Base-by-base conservation (phyloP, 164 flowering plant genomes). In the Echeveria elegans region DNA sequence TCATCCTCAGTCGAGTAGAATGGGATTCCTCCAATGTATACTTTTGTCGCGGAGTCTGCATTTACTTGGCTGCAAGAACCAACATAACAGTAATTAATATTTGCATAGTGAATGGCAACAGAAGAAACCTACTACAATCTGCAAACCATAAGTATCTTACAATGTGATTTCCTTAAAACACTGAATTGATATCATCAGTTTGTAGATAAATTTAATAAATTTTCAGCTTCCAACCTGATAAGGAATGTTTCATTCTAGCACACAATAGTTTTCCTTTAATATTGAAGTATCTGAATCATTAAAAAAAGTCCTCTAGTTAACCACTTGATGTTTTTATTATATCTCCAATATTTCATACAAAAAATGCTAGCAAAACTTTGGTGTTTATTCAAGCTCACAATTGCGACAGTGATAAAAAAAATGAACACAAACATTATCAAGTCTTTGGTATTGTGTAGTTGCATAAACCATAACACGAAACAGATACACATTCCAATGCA, bases 21-120 rank as follows among this genome's bases (percentile, higher is more conserved):
- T 26, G 98, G 98, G 66, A 94, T 94, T 53, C 97, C 97, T 62
- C 98, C 98, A 65, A 89, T 97, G 71, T 90, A 94, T 41, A 90
- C 84, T 79, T 86, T 94, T 2, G 73, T 71, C 38, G 82, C 64
- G 63, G 63, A 66, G 60, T 77, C 77, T 12, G 31, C 75, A 69
- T 66, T 74, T 64, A 70, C 79, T 69, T 82, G 79, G 67, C 91
- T 86, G 80, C 63, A 79, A 63, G 43, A 63, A 26, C 5, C 0
- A 8, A 14, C 45, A 5, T 11, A 36, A 29, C 12, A 23, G 28
- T 9, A 2, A 0, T 5, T 21, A 23, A 52, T 9, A 52, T 52
- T 23, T 10, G 14, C 11, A 24, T 23, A 24, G 29, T 7, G 29
- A 52, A 7, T 24, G 3, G 60, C 24, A 28, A 53, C 5, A 24